Evolutionary conservation across 441 rosid species (phyloP).

Genomic region (Kokia cookei): DNA sequence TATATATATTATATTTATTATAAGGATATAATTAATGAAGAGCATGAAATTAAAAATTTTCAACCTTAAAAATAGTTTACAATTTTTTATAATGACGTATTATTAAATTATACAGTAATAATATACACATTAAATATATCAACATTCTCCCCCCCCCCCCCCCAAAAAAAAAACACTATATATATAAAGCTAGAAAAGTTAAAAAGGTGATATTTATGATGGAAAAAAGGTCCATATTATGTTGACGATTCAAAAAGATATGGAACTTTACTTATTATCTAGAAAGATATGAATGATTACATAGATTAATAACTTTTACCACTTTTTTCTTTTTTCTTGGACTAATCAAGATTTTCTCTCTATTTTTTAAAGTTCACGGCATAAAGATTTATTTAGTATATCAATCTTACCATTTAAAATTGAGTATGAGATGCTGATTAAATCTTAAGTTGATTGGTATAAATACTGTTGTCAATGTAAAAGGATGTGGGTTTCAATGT

Average conservation of each 20-base stretch:
- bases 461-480: no score
- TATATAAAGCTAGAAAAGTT: neutral
- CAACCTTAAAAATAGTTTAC: no score
- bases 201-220: neutral
- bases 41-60: no score
- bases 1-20: no score
- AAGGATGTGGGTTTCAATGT: no score
- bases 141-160: no score
- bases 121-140: no score
- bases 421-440: neutral
- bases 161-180: no score
- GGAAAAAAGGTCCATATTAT: neutral
- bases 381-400: neutral
- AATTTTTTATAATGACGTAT: no score
- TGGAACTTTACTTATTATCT: neutral
- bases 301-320: neutral
- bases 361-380: neutral
- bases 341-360: neutral
- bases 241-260: neutral
- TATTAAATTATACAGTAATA: no score
- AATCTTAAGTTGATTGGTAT: no score
- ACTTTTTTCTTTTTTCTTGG: constrained; percentile 1
- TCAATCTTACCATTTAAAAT: neutral
- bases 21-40: no score
- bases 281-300: constrained; percentile 1